Base-by-base conservation (phyloP, 306 rosid species). In the Carpinus fangiana region DNA sequence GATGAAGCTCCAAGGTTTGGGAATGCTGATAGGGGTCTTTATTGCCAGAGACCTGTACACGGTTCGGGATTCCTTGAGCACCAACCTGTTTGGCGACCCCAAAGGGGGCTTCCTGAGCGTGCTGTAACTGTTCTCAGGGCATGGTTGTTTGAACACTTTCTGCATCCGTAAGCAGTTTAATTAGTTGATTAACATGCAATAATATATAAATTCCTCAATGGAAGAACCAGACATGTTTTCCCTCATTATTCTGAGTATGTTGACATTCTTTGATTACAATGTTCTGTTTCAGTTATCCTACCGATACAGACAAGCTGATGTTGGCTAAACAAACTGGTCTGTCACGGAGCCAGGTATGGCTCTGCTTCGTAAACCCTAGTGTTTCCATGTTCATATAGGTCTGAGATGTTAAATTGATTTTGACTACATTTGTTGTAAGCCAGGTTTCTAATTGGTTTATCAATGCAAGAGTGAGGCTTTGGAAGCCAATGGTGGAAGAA, bases 401-500 rank as follows among this genome's bases (percentile, higher is more conserved):
- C 55, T 5, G 36, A 61, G 41, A 7, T 48, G 62, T 52, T 80
- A 23, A 70, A 62, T 51, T 45, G 59, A 71, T 62, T 52, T 70
- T 36, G 65, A 67, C 72, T 43, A 59, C 20, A 4, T 61, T 6
- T 34, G 0, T 53, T 48, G 50, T 70, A 55, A 62, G 36, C 4
- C 72, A 94, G 98, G 96, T 94, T 21, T 93, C 98, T 7, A 93
- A 93, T 82, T 93, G 98, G 98, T 93, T 93, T 81, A 93, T 93
- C 53, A 93, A 93, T 80, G 98, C 98, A 70, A 90, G 98, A 81
- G 98, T 93, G 57, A 84, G 98, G 89, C 90, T 93, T 0, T 94
- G 98, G 98, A 94, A 94, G 77, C 98, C 98, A 52, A 90, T 94
- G 98, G 98, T 92, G 75, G 97, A 94, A 83, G 98, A 94, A 83